phyloP scores from a whole-genome alignment of 164 flowering plant genomes.

The Berberis thunbergii region DNA sequence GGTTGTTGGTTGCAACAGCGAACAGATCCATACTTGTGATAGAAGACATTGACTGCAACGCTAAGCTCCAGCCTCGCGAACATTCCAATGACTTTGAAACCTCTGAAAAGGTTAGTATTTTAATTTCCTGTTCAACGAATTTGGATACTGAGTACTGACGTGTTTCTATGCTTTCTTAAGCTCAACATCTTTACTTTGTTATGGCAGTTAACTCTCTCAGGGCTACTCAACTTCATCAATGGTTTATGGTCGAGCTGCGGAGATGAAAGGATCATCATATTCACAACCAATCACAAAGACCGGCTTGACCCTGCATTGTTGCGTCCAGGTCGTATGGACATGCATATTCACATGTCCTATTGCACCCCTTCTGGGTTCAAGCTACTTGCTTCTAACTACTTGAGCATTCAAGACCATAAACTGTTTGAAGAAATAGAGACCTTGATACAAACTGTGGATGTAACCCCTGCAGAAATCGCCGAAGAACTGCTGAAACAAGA shows the following conservation, averaged over 20 bases:
- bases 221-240: conserved; percentile 33
- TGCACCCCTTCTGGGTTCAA: conserved; percentile 40
- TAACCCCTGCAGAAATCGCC: conserved; percentile 3
- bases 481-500: background rate
- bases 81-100: too few species aligned
- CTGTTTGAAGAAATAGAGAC: background rate
- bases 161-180: too few species aligned
- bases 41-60: conserved; percentile 49
- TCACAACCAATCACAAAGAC: conserved; percentile 43
- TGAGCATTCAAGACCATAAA: background rate
- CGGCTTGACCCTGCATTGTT: conserved; percentile 34
- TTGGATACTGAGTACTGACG: too few species aligned
- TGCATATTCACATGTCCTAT: conserved; percentile 43
- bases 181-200: too few species aligned
- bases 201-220: conserved; percentile 30
- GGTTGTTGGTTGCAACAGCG: conserved; percentile 32
- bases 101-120: too few species aligned
- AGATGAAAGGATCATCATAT: conserved; percentile 39
- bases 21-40: conserved; percentile 51
- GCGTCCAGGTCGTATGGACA: conserved; percentile 44
- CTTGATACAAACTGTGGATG: background rate
- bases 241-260: conserved; percentile 44
- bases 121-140: too few species aligned
- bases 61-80: too few species aligned
- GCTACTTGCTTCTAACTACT: background rate